Evolutionary conservation across 495 filamentous ascomycete genomes (phyloP), one percentile per base, ranked within the genome.

Genomic region (Aspergillus baeticus): DNA sequence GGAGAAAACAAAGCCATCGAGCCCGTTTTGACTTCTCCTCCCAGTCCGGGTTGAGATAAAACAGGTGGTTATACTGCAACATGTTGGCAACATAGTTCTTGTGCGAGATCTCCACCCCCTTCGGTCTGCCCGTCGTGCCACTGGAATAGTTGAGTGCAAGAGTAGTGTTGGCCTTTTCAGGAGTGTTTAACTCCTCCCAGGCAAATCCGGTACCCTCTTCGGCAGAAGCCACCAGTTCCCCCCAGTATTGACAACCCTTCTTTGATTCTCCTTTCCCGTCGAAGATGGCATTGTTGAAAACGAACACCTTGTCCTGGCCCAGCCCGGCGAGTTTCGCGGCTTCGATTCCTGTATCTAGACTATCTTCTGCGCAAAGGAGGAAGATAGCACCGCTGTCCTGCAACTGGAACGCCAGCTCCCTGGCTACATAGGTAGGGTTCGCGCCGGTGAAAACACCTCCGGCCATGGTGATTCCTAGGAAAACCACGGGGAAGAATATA

Each of bases 51-150:
- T 77, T 62, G 14, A 84, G 67, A 2, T 69, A 58, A 5, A 67
- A 65, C n/a, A 82, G 57, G 60, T 74, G 67, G 18, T 72, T 76
- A 8, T 81, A 75, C 64, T 86, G 81, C 54, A 87, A 79, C 48
- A 72, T 80, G 66, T 94, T 91, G 45, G 87, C 76, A 18, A 89
- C 76, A 61, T 91, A 87, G 58, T 89, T 86, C 35, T 74, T 69
- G 68, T 95, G 90, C 13, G 84, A 81, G 57, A 94, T 85, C 68
- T 88, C 85, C 21, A 93, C 91, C 20, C 91, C 91, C 65, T 95
- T 96, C 13, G 91, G 87, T 6, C 89, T 75, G 3, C 91, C 91
- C 0, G 90, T 95, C 7, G 91, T 96, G 3, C 91, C 91, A 46
- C 78, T 83, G 51, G 78, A 84, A 69, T 91, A 91, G 61, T 91